Conservation (phyloP, 768 basidiomycete species). For the Suillus hirtellus region DNA sequence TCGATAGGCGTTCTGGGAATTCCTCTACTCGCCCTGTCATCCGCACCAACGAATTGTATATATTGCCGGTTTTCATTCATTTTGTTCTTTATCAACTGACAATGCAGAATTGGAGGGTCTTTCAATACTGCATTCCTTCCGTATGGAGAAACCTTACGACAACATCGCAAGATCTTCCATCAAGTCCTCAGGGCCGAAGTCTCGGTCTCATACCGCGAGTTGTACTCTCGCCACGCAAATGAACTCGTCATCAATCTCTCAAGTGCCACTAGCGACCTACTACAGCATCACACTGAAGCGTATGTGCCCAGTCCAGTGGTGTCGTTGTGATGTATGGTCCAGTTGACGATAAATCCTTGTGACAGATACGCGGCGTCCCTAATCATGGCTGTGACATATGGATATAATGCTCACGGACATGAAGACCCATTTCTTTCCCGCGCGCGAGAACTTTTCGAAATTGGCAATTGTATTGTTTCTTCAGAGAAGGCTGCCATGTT, state of each 20-base stretch:
- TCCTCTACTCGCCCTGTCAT: slow-evolving; percentile 38
- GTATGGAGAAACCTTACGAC: slow-evolving; percentile 21
- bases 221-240: slow-evolving; percentile 22
- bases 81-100: background rate
- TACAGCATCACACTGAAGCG: slow-evolving; percentile 10
- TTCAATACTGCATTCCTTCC: slow-evolving; percentile 11
- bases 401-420: background rate
- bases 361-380: background rate
- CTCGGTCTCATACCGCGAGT: slow-evolving; percentile 12
- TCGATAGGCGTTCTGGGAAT: slow-evolving; percentile 39
- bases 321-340: background rate
- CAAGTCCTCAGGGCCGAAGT: slow-evolving; percentile 26
- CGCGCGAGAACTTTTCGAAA: background rate
- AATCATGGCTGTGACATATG: slow-evolving; percentile 3
- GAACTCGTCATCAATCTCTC: slow-evolving; percentile 22
- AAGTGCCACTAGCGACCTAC: slow-evolving; percentile 6
- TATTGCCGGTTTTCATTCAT: background rate
- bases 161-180: slow-evolving; percentile 25
- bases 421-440: background rate
- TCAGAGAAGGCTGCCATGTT: too few species aligned
- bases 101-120: background rate
- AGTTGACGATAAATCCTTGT: background rate
- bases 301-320: background rate
- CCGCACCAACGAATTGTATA: slow-evolving; percentile 8
- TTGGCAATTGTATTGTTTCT: too few species aligned